Conservation (phyloP, 2,329 filamentous ascomycete species). For the Chaetomium sp. region DNA sequence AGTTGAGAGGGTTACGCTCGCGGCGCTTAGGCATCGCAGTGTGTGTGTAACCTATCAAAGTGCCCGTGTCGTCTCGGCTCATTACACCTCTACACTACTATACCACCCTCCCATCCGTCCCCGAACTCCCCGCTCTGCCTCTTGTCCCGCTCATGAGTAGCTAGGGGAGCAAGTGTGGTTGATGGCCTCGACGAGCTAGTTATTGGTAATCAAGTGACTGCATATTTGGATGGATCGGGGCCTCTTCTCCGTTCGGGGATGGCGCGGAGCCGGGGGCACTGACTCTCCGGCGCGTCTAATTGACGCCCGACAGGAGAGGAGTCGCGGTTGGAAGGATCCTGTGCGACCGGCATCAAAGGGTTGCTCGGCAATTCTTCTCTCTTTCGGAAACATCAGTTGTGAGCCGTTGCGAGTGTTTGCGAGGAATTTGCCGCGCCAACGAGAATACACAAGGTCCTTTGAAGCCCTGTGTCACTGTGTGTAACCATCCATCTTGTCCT, state of each 20-base stretch:
- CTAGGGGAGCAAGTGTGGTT: neutral
- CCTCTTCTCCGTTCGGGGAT: neutral
- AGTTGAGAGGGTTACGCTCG: neutral
- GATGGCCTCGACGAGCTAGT: constrained; percentile 8
- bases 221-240: neutral
- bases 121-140: no score
- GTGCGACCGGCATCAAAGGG: constrained; percentile 2
- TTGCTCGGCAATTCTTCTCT: constrained; percentile 12
- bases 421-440: constrained; percentile 1
- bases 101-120: neutral
- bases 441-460: neutral
- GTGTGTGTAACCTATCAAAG: constrained; percentile 10
- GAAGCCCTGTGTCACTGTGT: neutral
- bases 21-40: constrained; percentile 11
- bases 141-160: neutral
- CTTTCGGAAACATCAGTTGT: neutral
- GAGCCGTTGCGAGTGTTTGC: no score
- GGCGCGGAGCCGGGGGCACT: no score
- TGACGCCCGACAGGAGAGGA: neutral
- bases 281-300: constrained; percentile 13
- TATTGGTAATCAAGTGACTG: constrained; percentile 11
- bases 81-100: neutral
- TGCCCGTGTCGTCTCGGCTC: neutral
- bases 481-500: constrained; percentile 6
- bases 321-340: constrained; percentile 17